phyloP scores from a whole-genome alignment of 768 basidiomycete species.

The Dioszegia crocea region DNA sequence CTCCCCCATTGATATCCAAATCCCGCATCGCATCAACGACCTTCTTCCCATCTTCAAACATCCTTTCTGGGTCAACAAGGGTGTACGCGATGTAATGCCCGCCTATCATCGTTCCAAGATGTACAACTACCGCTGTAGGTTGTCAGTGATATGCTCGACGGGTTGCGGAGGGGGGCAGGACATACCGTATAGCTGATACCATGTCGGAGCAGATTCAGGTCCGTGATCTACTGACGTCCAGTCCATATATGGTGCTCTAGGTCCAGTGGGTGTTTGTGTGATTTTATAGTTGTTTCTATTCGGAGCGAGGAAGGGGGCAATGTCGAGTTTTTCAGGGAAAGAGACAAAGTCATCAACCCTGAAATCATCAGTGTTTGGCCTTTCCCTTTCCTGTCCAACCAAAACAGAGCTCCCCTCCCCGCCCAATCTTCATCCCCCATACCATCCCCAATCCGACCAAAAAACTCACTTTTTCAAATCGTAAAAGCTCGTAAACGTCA shows the following conservation, averaged over 20 bases:
- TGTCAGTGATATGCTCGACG: neutral
- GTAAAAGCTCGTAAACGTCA: conserved; percentile 46
- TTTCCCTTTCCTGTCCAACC: too few relatives aligned
- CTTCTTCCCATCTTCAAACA: conserved; percentile 25
- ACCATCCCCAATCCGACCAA: too few relatives aligned
- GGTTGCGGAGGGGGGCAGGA: neutral
- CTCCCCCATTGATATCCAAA: neutral
- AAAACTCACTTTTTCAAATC: conserved; percentile 48
- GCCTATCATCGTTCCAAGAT: conserved; percentile 58
- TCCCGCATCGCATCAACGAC: conserved; percentile 8
- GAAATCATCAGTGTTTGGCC: conserved; percentile 47
- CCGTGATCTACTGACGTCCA: conserved; percentile 42
- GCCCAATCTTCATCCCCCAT: too few relatives aligned
- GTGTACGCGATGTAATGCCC: conserved; percentile 85
- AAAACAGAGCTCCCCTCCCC: too few relatives aligned
- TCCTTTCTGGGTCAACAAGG: conserved; percentile 45
- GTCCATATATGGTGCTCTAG: conserved; percentile 43
- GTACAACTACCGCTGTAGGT: conserved; percentile 46
- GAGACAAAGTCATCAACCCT: conserved; percentile 83
- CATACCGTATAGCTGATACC: conserved; percentile 48
- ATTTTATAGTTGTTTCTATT: conserved; percentile 50
- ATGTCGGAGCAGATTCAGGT: conserved; percentile 38
- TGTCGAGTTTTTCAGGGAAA: conserved; percentile 80
- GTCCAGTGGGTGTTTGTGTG: conserved; percentile 29
- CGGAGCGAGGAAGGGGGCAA: conserved; percentile 82